Percentiles rank a stretch among this genome's conserved stretches.
Evolutionary conservation across 768 basidiomycete species (phyloP).

Genomic region (Kwoniella botswanensis): DNA sequence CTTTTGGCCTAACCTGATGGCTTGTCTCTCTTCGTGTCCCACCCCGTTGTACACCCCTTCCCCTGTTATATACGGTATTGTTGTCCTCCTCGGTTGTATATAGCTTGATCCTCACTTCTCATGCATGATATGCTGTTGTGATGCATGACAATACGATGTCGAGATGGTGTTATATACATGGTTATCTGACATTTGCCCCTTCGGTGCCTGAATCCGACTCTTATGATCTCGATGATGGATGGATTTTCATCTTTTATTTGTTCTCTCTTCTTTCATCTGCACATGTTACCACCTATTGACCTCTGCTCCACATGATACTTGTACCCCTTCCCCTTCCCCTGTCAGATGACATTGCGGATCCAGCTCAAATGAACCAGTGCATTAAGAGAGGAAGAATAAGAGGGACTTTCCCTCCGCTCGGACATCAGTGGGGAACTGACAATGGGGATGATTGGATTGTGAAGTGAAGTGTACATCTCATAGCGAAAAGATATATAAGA

Average conservation of each 20-base stretch:
- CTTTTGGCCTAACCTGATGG: too few relatives aligned
- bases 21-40: too few relatives aligned
- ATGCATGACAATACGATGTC: neutral
- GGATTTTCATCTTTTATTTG: neutral
- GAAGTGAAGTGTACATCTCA: conserved; percentile 13
- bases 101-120: neutral
- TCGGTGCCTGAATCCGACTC: conserved; percentile 1
- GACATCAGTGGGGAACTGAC: neutral
- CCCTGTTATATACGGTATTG: neutral
- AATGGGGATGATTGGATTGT: conserved; percentile 9
- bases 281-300: neutral
- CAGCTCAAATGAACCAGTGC: neutral
- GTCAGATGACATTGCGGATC: neutral
- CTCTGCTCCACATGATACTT: neutral
- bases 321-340: conserved; percentile 11
- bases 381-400: neutral
- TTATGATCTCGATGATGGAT: too few relatives aligned
- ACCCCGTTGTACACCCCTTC: neutral
- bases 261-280: neutral
- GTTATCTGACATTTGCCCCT: conserved; percentile 29
- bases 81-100: conserved; percentile 5
- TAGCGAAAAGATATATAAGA: conserved; percentile 8
- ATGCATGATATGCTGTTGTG: neutral
- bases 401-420: neutral
- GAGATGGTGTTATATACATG: neutral